These are phyloP conservation scores for Phaffia tasmanica DNA, from an alignment of 768 basidiomycete species.

Conservation along the genomic window DNA sequence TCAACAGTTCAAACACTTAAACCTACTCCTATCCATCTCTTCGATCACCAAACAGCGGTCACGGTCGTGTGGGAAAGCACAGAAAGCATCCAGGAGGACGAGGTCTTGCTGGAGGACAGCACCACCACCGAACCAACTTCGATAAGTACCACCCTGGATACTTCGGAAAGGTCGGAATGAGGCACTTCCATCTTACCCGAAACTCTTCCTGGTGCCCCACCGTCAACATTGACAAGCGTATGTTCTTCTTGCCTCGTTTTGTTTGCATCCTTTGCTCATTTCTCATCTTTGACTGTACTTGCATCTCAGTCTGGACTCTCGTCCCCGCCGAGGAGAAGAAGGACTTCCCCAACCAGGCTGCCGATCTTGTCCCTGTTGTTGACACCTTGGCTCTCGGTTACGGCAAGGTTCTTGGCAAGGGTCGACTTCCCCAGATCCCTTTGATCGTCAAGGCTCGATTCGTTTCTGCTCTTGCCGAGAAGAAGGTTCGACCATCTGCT, in stretches of 20 bases:
- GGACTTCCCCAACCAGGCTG: conserved; percentile 53
- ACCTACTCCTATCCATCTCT: background rate
- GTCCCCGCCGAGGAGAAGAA: conserved; percentile 75
- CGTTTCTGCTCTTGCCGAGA: conserved; percentile 64
- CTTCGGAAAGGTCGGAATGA: conserved; percentile 99
- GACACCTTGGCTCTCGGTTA: conserved; percentile 69
- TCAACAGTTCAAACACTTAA: background rate
- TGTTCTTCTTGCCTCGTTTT: conserved; percentile 4
- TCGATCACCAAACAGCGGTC: conserved; percentile 46
- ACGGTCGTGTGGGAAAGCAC: conserved; percentile 99
- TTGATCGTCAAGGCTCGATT: conserved; percentile 98
- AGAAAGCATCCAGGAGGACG: conserved; percentile 99
- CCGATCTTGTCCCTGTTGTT: conserved; percentile 85
- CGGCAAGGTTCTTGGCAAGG: conserved; percentile 91
- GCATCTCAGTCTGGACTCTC: conserved; percentile 53
- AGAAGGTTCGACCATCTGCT: conserved; percentile 29
- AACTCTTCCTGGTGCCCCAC: conserved; percentile 85
- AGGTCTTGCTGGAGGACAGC: conserved; percentile 96
- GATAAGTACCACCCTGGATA: conserved; percentile 64
- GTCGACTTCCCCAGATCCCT: conserved; percentile 65
- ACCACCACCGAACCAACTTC: conserved; percentile 98
- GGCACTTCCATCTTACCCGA: conserved; percentile 88
- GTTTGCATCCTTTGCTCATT: background rate
- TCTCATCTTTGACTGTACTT: background rate
- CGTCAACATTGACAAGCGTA: conserved; percentile 93